Base-by-base conservation (phyloP, 495 filamentous ascomycete genomes). In the Beverwykella pulmonaria region DNA sequence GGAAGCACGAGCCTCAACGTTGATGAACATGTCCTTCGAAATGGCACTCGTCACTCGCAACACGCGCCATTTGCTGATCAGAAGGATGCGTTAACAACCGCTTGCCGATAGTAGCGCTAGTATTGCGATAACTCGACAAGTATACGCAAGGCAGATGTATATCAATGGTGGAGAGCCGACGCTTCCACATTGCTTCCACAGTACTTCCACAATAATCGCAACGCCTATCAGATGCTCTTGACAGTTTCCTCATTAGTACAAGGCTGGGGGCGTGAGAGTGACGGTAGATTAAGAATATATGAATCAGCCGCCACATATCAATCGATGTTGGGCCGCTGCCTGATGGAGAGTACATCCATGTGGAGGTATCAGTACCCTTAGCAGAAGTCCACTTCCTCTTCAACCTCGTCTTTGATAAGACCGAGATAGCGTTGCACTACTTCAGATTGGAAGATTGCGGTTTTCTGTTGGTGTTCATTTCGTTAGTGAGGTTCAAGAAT, bases 241-340 rank as follows among this genome's bases (percentile, higher is more conserved):
- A 50, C 53, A 69, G 54, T 48, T 69, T n/a, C 67, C 67, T 52
- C 29, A 46, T 60, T 8, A 2, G 67, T 53, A 56, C 15, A 57
- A 8, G 22, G 20, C 23, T 22, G 56, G 25, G 53, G 49, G 61
- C 47, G 58, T 59, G 67, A 53, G 49, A 25, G 52, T 25, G 49
- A 48, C n/a, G 7, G 60, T 62, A 65, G 39, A 62, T 69, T 62
- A 65, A 69, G 10, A 32, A 60, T 53, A 69, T 54, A 59, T 39
- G 60, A 56, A 47, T 44, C 53, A 30, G 20, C 46, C 48, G 25
- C 30, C 57, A 61, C 36, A 26, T n/a, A n/a, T n/a, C n/a, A n/a
- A 25, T 26, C 47, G 54, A 26, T 12, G 25, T 61, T 36, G 36
- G 65, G 49, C 32, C 32, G 57, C 65, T 48, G 53, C 30, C n/a